These are phyloP conservation scores for Rhynchosporium graminicola DNA, from an alignment of 2,329 filamentous ascomycete genomes.

Conservation along the genomic window DNA sequence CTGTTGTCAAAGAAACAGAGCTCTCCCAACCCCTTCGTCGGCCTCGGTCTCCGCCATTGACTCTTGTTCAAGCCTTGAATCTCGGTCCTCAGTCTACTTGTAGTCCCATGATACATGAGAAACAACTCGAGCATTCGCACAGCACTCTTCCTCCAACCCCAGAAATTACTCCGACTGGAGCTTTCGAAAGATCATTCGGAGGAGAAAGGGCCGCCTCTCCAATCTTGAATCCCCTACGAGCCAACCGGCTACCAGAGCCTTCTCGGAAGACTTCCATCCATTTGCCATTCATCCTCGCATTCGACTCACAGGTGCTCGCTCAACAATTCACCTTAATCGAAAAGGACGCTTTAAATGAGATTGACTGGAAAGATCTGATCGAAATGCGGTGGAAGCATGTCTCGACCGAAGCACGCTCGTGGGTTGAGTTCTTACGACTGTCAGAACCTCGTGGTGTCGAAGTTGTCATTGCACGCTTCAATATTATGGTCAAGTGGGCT, in stretches of 20 bases:
- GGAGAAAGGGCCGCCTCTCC: slow-evolving; percentile 29
- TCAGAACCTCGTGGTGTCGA: slow-evolving; percentile 75
- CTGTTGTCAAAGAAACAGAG: slow-evolving; percentile 33
- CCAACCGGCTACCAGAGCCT: slow-evolving; percentile 33
- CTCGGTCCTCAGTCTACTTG: slow-evolving; percentile 45
- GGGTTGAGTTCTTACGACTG: slow-evolving; percentile 78
- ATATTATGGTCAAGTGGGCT: slow-evolving; percentile 85
- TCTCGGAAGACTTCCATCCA: slow-evolving; percentile 49
- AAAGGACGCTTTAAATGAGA: slow-evolving; percentile 81
- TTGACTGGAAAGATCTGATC: slow-evolving; percentile 85
- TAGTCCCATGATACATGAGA: slow-evolving; percentile 43
- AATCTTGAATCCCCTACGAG: slow-evolving; percentile 32
- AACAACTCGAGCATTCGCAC: slow-evolving; percentile 20
- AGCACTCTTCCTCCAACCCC: slow-evolving; percentile 38
- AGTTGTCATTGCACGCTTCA: slow-evolving; percentile 83
- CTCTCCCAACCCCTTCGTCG: slow-evolving; percentile 34
- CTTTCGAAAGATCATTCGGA: slow-evolving; percentile 20
- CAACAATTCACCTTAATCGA: slow-evolving; percentile 85
- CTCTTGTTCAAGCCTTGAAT: slow-evolving; percentile 50
- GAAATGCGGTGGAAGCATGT: slow-evolving; percentile 80
- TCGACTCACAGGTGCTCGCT: slow-evolving; percentile 75
- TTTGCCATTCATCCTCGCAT: slow-evolving; percentile 77
- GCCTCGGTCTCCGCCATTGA: slow-evolving; percentile 50
- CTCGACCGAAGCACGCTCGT: slow-evolving; percentile 67
- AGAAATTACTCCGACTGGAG: slow-evolving; percentile 37